A percentile compares a stretch with the other conserved stretches of the same genome.
Conservation (phyloP, 2,329 filamentous ascomycete species). For the Fusarium lyarnte region DNA sequence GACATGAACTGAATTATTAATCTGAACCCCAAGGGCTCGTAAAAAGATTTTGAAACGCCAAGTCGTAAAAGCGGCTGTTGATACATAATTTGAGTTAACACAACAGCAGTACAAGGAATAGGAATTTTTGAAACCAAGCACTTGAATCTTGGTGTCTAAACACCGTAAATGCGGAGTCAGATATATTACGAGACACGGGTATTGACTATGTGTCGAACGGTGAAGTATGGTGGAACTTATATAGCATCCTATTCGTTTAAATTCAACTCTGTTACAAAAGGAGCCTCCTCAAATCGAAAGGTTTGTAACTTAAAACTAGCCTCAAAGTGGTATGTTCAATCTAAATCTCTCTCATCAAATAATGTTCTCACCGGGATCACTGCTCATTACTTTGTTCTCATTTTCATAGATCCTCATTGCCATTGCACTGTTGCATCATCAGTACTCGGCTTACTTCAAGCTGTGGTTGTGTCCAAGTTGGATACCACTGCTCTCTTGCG, state of each 20-base stretch:
- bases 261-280: neutral
- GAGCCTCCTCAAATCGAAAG: neutral
- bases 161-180: neutral
- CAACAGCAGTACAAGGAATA: neutral
- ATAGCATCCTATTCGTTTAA: neutral
- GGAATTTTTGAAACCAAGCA: neutral
- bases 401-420: constrained; percentile 57
- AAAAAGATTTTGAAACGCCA: neutral
- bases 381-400: neutral
- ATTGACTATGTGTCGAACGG: neutral
- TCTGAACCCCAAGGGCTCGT: neutral
- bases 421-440: constrained; percentile 76
- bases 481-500: constrained; percentile 69
- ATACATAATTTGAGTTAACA: neutral
- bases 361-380: neutral
- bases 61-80: neutral
- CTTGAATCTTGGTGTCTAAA: neutral
- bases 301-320: neutral
- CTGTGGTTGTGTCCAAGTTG: constrained; percentile 75
- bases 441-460: constrained; percentile 76
- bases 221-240: neutral
- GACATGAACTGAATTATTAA: neutral
- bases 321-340: neutral
- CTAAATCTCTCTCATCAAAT: neutral
- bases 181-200: neutral